Percentiles rank a stretch among this genome's conserved stretches.
Evolutionary conservation across 192 early-diverging fungal species (phyloP).

Genomic region (Helicostylum pulchrum): DNA sequence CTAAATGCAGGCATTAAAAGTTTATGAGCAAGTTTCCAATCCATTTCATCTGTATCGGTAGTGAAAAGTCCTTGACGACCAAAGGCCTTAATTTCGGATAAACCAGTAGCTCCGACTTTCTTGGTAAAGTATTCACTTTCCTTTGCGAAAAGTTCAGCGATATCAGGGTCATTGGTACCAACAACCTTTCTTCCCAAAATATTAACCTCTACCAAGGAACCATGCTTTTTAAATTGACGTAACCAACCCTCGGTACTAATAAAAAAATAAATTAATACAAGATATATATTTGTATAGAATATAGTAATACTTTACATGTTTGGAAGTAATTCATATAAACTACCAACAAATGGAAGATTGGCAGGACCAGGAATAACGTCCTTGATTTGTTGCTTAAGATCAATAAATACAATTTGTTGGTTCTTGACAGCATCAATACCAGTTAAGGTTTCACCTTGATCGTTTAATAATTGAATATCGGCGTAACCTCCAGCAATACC

Average conservation of each 20-base stretch:
- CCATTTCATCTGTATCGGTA: constrained; percentile 40
- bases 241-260: constrained; percentile 15
- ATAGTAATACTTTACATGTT: constrained; percentile 36
- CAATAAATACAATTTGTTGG: constrained; percentile 26
- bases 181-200: constrained; percentile 9
- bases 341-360: constrained; percentile 31
- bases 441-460: constrained; percentile 1
- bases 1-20: constrained; percentile 60
- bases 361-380: constrained; percentile 24
- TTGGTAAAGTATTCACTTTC: constrained; percentile 58
- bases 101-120: constrained; percentile 27
- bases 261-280: not conserved
- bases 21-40: constrained; percentile 58
- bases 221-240: constrained; percentile 37
- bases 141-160: constrained; percentile 39
- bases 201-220: constrained; percentile 36
- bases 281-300: not conserved
- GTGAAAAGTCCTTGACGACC: constrained; percentile 55
- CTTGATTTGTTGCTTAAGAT: constrained; percentile 20
- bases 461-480: constrained; percentile 16
- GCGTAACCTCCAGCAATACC: not conserved
- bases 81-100: constrained; percentile 38
- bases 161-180: constrained; percentile 41
- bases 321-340: constrained; percentile 32
- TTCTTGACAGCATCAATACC: constrained; percentile 12